phyloP scores from a whole-genome alignment of 345 rosid species.

The Euphorbia tirucalli region DNA sequence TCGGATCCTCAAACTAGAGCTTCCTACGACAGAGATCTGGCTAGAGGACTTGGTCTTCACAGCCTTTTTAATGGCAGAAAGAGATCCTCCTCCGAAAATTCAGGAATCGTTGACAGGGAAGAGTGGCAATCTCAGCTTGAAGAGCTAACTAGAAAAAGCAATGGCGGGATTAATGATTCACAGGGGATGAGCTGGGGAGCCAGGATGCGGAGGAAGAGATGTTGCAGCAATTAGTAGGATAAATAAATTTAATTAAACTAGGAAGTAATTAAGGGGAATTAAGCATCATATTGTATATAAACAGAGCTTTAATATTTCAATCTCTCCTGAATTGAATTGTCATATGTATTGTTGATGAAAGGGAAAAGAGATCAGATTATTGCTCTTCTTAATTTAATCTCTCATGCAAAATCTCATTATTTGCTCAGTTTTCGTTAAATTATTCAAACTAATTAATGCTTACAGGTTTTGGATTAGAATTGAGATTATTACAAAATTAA shows the following conservation, averaged over 20 bases:
- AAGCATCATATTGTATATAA: not conserved
- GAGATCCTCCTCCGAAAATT: not conserved
- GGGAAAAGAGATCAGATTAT: no score
- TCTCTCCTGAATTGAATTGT: no score
- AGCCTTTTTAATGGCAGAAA: constrained; percentile 17
- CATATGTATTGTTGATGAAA: no score
- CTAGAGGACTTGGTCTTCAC: constrained; percentile 8
- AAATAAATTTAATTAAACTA: no score
- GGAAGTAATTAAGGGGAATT: not conserved
- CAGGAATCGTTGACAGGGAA: constrained; percentile 8
- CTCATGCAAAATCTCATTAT: no score
- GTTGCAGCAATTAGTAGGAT: not conserved
- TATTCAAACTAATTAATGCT: no score
- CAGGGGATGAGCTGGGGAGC: constrained; percentile 77
- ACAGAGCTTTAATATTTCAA: no score
- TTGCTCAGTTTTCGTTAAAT: no score
- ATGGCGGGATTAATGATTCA: no score
- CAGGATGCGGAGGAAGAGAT: constrained; percentile 58
- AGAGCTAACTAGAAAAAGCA: constrained; percentile 67
- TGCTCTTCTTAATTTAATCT: no score
- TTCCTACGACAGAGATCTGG: constrained; percentile 26
- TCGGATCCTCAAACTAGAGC: constrained; percentile 29
- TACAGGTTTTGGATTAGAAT: no score
- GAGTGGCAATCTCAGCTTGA: constrained; percentile 57
- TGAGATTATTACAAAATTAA: no score